Conservation (phyloP, 2,329 filamentous ascomycete genomes). For the Ceratocystis diversiconidia region DNA sequence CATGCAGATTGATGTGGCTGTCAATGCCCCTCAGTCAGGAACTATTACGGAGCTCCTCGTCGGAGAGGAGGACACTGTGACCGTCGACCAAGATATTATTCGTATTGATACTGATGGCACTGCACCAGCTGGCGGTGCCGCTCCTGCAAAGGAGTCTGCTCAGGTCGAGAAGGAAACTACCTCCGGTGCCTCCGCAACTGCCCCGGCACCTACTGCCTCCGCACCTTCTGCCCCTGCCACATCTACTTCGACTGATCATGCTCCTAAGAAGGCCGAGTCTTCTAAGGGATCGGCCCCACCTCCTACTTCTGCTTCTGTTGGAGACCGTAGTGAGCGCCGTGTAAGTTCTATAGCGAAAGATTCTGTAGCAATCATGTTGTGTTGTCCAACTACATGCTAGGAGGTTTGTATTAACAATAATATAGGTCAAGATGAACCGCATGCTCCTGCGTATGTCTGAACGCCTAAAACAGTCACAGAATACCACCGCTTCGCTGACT, state of each 20-base stretch:
- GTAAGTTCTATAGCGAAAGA: constrained; percentile 37
- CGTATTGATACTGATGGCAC: constrained; percentile 59
- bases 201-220: constrained; percentile 20
- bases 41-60: constrained; percentile 84
- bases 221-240: constrained; percentile 19
- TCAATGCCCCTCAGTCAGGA: constrained; percentile 84
- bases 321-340: constrained; percentile 73
- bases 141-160: background rate
- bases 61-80: constrained; percentile 88
- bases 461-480: constrained; percentile 97
- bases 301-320: constrained; percentile 34
- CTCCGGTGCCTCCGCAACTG: background rate
- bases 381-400: background rate
- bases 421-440: constrained; percentile 96
- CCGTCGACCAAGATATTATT: constrained; percentile 80
- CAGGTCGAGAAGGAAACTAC: constrained; percentile 7
- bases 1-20: constrained; percentile 80
- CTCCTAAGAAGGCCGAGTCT: constrained; percentile 19
- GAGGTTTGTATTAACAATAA: constrained; percentile 5
- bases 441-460: constrained; percentile 97
- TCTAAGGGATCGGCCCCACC: constrained; percentile 18
- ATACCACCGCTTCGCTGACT: constrained; percentile 90
- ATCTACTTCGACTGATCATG: background rate
- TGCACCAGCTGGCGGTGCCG: constrained; percentile 10
- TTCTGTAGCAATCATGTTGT: background rate